Base-by-base conservation (phyloP, 768 basidiomycete species). In the Collybiopsis luxurians region DNA sequence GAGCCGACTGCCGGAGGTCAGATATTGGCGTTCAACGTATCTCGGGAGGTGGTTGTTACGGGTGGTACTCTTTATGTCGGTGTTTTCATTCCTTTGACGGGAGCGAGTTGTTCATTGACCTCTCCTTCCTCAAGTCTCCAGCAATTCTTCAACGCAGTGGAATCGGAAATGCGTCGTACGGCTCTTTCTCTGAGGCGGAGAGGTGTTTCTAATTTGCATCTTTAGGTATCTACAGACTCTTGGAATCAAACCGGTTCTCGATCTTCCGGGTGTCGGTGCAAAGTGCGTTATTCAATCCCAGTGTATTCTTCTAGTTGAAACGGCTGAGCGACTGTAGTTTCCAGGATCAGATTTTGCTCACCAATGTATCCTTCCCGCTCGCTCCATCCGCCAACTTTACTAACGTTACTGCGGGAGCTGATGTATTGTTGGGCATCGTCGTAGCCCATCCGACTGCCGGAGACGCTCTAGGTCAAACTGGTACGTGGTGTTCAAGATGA, bases 191-290 rank as follows among this genome's bases (percentile, higher is more conserved):
- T 26, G 24, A 5, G 28, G 24, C 11, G 21, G 36, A 17, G 31
- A 15, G 21, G 3, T 51, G 1, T 7, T 50, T 4, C n/a, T 27
- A 26, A 39, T 28, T 30, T 46, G 11, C 15, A 21, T 15, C 12
- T 26, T 24, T 9, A 62, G 61, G 0, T 59, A 57, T 26, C 31
- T 62, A 2, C 13, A 59, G 42, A 46, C 19, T 38, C 46, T 62
- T 15, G 52, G 58, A 46, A 62, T 62, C 40, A 57, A 27, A 38
- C 46, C 59, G 2, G 53, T 62, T 19, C 47, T 62, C n/a, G 59
- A 62, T 48, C 61, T 62, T n/a, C 61, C 61, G 15, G 61, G 61
- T n/a, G 61, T 62, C 27, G 61, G 61, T 36, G 40, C 61, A 10
- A 62, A 62, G 61, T 62, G 19, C 48, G 53, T 12, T 31, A 17